These are phyloP conservation scores for Aspergillus mulundensis DNA, from an alignment of 495 filamentous ascomycete genomes.

Conservation along the genomic window DNA sequence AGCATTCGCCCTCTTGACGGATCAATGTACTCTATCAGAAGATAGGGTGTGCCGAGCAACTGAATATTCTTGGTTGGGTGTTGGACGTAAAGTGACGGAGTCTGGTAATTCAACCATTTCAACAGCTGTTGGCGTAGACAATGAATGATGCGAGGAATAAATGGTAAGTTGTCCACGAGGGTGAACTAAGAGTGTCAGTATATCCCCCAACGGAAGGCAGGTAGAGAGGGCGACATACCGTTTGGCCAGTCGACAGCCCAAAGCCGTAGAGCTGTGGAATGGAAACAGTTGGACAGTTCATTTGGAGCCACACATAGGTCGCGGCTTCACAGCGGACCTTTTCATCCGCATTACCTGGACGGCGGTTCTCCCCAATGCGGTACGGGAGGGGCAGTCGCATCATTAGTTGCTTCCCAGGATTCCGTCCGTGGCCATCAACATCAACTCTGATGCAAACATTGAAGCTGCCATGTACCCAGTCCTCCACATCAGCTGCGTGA, in stretches of 20 bases:
- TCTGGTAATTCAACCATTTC: constrained; percentile 18
- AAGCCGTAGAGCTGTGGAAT: constrained; percentile 31
- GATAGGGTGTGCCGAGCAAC: constrained; percentile 16
- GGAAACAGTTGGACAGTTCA: constrained; percentile 29
- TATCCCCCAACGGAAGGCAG: background rate
- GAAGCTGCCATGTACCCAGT: constrained; percentile 30
- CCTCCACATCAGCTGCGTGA: constrained; percentile 14
- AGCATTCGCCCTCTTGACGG: constrained; percentile 28
- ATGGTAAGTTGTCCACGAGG: constrained; percentile 19
- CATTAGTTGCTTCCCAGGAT: constrained; percentile 18
- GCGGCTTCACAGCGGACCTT: constrained; percentile 35
- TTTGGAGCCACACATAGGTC: constrained; percentile 29
- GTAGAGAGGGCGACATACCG: constrained; percentile 3
- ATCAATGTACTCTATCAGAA: constrained; percentile 34
- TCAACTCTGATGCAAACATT: constrained; percentile 36
- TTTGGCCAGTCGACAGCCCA: constrained; percentile 24
- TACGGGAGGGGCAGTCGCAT: constrained; percentile 35
- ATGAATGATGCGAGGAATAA: constrained; percentile 19
- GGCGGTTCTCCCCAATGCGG: constrained; percentile 25
- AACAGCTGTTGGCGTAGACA: constrained; percentile 19
- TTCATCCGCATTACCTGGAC: constrained; percentile 33
- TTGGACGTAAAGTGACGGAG: constrained; percentile 24
- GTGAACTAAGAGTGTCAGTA: constrained; percentile 23
- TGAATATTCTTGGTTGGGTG: constrained; percentile 6
- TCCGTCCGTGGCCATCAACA: constrained; percentile 6